Evolutionary conservation across 768 basidiomycete species (phyloP).

Genomic region (Mycena kentingensis): DNA sequence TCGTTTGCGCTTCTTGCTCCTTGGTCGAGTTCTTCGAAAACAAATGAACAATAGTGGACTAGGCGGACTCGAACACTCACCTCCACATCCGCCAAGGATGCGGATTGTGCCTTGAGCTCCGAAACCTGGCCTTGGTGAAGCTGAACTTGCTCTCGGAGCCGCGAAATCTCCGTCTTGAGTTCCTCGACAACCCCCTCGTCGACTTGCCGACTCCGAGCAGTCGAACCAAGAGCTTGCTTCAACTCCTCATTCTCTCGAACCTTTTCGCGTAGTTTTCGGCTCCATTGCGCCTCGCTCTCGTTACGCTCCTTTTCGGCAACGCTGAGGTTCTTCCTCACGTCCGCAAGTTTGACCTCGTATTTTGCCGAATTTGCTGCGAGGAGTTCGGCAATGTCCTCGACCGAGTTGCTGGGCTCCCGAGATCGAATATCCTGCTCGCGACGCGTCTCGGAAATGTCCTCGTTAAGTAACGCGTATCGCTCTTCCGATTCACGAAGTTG

Average conservation of each 20-base stretch:
- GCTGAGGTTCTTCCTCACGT: constrained; percentile 64
- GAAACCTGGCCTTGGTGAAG: constrained; percentile 52
- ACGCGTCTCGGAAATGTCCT: constrained; percentile 67
- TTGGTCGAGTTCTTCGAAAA: constrained; percentile 35
- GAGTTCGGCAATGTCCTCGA: constrained; percentile 71
- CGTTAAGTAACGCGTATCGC: constrained; percentile 65
- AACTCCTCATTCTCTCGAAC: constrained; percentile 75
- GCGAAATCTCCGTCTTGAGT: constrained; percentile 58
- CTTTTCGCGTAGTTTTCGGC: constrained; percentile 78
- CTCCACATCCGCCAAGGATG: constrained; percentile 59
- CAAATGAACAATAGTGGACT: neutral
- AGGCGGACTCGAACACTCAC: constrained; percentile 37
- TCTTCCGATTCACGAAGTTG: constrained; percentile 83
- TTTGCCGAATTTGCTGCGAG: constrained; percentile 73
- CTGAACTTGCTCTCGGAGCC: constrained; percentile 49
- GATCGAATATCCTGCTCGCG: constrained; percentile 55
- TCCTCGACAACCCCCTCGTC: constrained; percentile 52
- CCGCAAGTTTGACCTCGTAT: constrained; percentile 74
- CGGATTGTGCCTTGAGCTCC: constrained; percentile 55
- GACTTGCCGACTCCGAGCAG: constrained; percentile 60
- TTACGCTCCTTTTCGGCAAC: constrained; percentile 79
- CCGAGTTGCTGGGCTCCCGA: constrained; percentile 47
- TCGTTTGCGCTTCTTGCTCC: constrained; percentile 48
- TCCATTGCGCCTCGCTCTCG: constrained; percentile 90
- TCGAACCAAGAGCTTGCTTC: constrained; percentile 56